Evolutionary conservation across 2,329 filamentous ascomycete species (phyloP).

Genomic region (Hymenoscyphus infarciens): DNA sequence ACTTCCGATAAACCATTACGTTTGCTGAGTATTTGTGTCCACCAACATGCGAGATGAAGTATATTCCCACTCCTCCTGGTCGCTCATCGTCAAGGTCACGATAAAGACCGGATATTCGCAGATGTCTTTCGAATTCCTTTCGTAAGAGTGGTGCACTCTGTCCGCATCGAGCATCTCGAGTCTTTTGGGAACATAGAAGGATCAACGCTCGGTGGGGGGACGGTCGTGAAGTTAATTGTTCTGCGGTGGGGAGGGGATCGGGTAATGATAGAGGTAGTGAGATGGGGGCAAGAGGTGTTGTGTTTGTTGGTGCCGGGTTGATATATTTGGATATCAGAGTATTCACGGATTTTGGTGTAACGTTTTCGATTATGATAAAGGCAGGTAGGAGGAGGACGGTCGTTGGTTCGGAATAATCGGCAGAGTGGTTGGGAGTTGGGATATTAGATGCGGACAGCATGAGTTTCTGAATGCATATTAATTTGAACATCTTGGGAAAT

Average conservation of each 20-base stretch:
- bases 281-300: conserved; percentile 62
- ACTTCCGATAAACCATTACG: conserved; percentile 78
- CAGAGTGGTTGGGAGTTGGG: conserved; percentile 66
- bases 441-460: conserved; percentile 95
- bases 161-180: conserved; percentile 91
- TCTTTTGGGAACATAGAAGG: conserved; percentile 89
- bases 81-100: conserved; percentile 85
- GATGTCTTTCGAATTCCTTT: conserved; percentile 83
- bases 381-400: conserved; percentile 80
- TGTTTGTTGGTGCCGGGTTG: conserved; percentile 69
- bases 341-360: conserved; percentile 70
- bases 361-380: conserved; percentile 78
- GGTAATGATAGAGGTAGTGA: conserved; percentile 35
- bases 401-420: conserved; percentile 65
- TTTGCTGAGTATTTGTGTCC: conserved; percentile 97
- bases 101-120: conserved; percentile 78
- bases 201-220: conserved; percentile 84
- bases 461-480: conserved; percentile 55
- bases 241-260: conserved; percentile 33
- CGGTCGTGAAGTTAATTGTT: conserved; percentile 53
- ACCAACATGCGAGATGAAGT: conserved; percentile 94
- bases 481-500: conserved; percentile 19
- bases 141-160: conserved; percentile 88
- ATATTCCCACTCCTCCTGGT: conserved; percentile 88
- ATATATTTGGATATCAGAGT: conserved; percentile 69